Evolutionary conservation across 306 rosid genomes (phyloP).

Genomic region (Vigna trinervia): DNA sequence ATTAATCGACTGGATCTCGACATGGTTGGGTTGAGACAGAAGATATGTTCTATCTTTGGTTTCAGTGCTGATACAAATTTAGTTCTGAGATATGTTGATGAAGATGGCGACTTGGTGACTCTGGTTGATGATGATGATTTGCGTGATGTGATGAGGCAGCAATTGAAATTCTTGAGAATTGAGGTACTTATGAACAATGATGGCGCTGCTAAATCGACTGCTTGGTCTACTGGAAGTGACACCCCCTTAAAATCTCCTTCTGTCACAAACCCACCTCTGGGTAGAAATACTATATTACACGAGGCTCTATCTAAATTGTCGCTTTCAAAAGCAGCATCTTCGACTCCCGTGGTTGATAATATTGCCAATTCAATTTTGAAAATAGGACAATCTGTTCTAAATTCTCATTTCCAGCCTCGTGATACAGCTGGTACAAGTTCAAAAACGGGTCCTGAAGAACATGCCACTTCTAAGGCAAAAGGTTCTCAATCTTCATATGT

Average conservation of each 20-base stretch:
- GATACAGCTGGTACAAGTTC: constrained; percentile 45
- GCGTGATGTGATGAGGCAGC: constrained; percentile 74
- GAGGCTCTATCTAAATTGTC: constrained; percentile 54
- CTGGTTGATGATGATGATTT: constrained; percentile 85
- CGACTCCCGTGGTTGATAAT: constrained; percentile 37
- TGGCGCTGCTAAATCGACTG: constrained; percentile 45
- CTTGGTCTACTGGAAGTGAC: constrained; percentile 64
- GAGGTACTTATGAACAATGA: constrained; percentile 56
- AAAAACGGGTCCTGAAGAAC: constrained; percentile 36
- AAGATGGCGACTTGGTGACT: constrained; percentile 89
- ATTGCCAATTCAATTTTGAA: constrained; percentile 55
- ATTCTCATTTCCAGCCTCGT: constrained; percentile 45
- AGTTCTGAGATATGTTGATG: constrained; percentile 74
- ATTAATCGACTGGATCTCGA: constrained; percentile 67
- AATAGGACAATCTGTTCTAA: constrained; percentile 47
- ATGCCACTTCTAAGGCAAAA: constrained; percentile 34
- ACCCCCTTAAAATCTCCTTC: constrained; percentile 56
- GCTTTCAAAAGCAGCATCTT: constrained; percentile 48
- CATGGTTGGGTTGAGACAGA: constrained; percentile 67
- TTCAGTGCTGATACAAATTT: constrained; percentile 61
- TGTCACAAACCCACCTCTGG: constrained; percentile 27
- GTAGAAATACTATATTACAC: constrained; percentile 29
- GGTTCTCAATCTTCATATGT: constrained; percentile 33
- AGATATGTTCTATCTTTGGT: constrained; percentile 60
- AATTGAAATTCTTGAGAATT: constrained; percentile 73